A percentile compares a stretch with the other conserved stretches of the same genome.
Evolutionary conservation across 2,329 filamentous ascomycete genomes (phyloP).

Genomic region (Pyricularia sp.): DNA sequence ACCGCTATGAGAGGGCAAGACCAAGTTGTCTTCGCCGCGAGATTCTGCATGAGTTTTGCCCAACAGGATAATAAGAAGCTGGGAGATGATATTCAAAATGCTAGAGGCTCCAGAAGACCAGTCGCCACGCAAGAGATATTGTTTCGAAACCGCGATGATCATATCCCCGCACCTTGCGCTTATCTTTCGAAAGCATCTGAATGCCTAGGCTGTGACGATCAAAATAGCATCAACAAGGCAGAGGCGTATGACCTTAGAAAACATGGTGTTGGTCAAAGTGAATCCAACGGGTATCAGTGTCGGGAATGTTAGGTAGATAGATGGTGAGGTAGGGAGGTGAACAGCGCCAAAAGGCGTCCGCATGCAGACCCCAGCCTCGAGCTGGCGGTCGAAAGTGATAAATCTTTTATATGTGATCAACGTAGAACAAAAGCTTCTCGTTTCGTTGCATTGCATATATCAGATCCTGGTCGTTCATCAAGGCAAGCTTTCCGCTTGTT

Average conservation of each 20-base stretch:
- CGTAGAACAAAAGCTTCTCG: conserved; percentile 75
- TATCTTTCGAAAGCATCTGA: background rate
- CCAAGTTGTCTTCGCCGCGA: background rate
- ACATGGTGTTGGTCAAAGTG: background rate
- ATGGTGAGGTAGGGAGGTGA: background rate
- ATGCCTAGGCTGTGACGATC: background rate
- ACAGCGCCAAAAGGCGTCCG: background rate
- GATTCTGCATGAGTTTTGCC: background rate
- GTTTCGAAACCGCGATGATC: background rate
- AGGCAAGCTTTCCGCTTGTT: conserved; percentile 61
- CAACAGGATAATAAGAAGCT: background rate
- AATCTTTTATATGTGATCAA: conserved; percentile 38
- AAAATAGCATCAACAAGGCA: no score
- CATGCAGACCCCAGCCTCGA: background rate
- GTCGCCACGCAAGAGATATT: background rate
- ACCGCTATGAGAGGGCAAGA: background rate
- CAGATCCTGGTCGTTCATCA: conserved; percentile 74
- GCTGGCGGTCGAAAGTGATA: background rate
- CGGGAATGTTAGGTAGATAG: background rate
- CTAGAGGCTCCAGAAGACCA: background rate
- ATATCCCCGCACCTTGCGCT: background rate
- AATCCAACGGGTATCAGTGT: background rate
- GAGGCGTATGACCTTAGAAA: background rate
- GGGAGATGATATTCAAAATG: background rate
- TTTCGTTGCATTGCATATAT: conserved; percentile 74